Evolutionary conservation across 2,329 filamentous ascomycete species (phyloP).

Genomic region (Cytospora paraplurivora): DNA sequence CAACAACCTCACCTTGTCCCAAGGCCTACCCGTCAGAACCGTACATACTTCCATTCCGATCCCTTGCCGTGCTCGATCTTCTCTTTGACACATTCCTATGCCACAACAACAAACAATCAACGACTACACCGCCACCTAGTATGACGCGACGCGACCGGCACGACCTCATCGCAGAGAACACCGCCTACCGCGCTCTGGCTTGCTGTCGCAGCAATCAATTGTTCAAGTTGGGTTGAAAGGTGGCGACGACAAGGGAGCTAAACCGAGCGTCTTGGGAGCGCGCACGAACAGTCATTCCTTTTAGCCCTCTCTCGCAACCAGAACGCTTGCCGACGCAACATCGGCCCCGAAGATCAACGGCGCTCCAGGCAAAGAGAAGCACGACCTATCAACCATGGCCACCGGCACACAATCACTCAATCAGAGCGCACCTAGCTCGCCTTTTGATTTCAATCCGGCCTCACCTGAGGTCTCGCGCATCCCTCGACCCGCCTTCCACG

Average conservation of each 20-base stretch:
- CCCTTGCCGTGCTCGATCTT: background rate
- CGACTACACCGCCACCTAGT: slow-evolving; percentile 20
- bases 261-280: slow-evolving; percentile 28
- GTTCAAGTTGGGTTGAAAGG: slow-evolving; percentile 33
- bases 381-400: slow-evolving; percentile 17
- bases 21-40: background rate
- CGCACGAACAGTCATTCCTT: slow-evolving; percentile 33
- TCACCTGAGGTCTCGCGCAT: slow-evolving; percentile 36
- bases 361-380: slow-evolving; percentile 11
- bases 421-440: slow-evolving; percentile 31
- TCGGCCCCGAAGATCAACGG: slow-evolving; percentile 31
- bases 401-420: slow-evolving; percentile 30
- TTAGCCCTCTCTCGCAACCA: slow-evolving; percentile 41
- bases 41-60: background rate
- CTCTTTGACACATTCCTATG: background rate
- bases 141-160: slow-evolving; percentile 27
- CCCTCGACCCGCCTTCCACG: slow-evolving; percentile 33
- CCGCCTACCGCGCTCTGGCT: slow-evolving; percentile 16
- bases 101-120: background rate
- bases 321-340: slow-evolving; percentile 12
- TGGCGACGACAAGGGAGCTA: slow-evolving; percentile 30
- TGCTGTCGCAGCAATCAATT: slow-evolving; percentile 19
- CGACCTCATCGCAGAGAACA: slow-evolving; percentile 22
- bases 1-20: background rate
- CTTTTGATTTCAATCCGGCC: slow-evolving; percentile 29